Conservation (phyloP, 768 basidiomycete species). For the Boletus rubroflammeus region DNA sequence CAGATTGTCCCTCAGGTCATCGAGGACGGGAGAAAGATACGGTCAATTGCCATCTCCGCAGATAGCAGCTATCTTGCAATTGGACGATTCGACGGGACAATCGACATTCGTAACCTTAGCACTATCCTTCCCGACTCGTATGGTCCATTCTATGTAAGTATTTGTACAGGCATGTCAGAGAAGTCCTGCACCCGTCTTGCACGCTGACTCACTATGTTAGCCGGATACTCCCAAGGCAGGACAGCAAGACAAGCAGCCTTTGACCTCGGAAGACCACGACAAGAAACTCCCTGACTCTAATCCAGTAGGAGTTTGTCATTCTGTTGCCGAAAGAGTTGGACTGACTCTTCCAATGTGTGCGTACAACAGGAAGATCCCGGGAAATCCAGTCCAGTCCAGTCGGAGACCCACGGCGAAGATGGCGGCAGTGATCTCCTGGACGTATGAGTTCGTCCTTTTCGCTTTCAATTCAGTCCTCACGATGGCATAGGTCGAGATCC, state of each 20-base stretch:
- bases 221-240: rapidly evolving
- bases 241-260: background rate
- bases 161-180: background rate
- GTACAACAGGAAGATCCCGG: background rate
- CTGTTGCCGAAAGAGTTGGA: background rate
- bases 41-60: background rate
- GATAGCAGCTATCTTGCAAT: background rate
- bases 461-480: background rate
- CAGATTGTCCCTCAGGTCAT: background rate
- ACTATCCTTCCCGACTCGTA: background rate
- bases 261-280: background rate
- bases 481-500: background rate
- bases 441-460: background rate
- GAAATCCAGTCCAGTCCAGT: background rate
- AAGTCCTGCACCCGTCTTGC: too few relatives aligned
- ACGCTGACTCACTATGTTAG: background rate
- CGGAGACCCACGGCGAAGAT: background rate
- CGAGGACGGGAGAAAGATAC: rapidly evolving
- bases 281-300: background rate
- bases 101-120: background rate
- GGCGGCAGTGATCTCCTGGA: background rate
- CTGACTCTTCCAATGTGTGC: background rate
- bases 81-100: background rate
- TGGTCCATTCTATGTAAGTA: background rate
- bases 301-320: background rate